phyloP scores from a whole-genome alignment of 2,329 filamentous ascomycete genomes.

The Colletotrichum sp. region DNA sequence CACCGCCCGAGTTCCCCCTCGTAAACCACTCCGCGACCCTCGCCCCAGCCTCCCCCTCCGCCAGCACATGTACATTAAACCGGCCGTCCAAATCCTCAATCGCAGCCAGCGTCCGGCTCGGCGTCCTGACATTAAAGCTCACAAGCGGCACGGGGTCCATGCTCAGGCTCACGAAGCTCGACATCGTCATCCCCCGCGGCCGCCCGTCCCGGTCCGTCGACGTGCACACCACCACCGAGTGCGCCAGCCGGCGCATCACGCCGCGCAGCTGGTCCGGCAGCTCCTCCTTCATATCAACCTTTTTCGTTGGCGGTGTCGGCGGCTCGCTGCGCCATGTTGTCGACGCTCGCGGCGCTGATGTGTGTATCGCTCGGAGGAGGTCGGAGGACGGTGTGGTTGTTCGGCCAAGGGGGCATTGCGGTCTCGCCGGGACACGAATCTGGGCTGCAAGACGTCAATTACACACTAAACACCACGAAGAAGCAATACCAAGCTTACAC shows the following conservation, averaged over 20 bases:
- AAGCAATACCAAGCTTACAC: not conserved
- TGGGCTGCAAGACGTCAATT: not conserved
- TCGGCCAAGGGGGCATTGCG: not conserved
- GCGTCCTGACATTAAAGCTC: slow-evolving; percentile 62
- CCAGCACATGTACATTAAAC: slow-evolving; percentile 63
- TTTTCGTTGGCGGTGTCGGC: slow-evolving; percentile 36
- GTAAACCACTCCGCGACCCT: slow-evolving; percentile 57
- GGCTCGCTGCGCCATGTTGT: slow-evolving; percentile 33
- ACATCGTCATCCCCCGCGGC: slow-evolving; percentile 62
- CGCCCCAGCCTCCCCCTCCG: slow-evolving; percentile 51
- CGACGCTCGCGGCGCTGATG: not conserved
- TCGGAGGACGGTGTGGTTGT: not conserved
- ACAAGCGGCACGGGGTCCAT: slow-evolving; percentile 56
- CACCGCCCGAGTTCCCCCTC: slow-evolving; percentile 45
- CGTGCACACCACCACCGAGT: slow-evolving; percentile 62
- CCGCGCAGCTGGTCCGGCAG: slow-evolving; percentile 50
- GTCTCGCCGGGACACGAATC: not conserved
- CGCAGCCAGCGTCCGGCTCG: slow-evolving; percentile 60
- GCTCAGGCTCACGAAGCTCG: slow-evolving; percentile 62
- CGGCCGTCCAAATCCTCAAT: slow-evolving; percentile 42
- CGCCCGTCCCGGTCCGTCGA: slow-evolving; percentile 37
- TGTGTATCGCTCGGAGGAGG: slow-evolving; percentile 2
- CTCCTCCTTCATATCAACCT: slow-evolving; percentile 30
- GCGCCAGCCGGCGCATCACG: slow-evolving; percentile 58
- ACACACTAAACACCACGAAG: not conserved